Evolutionary conservation across 23 red algal species (phyloP), one percentile per base, ranked within the genome.

Genomic region (Gracilaria domingensis): DNA sequence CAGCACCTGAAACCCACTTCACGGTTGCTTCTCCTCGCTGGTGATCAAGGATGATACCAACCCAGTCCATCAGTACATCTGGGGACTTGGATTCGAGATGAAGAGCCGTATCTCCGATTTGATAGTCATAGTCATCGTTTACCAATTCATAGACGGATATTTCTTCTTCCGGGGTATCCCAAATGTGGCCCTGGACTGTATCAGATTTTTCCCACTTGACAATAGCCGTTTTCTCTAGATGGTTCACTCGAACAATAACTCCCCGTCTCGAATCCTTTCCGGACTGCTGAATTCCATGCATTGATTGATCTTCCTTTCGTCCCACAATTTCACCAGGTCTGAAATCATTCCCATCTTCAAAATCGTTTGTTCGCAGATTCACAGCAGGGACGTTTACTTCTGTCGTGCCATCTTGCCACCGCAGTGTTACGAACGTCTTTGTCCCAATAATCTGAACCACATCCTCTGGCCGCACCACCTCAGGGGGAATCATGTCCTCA

Each of bases 391-490:
- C 82, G 36, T 77, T 58, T 42, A 79, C 38, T 44, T 79, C 58
- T 20, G 39, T 74, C 26, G 45, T 64, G 8, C 91, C 91, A 38
- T 94, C 82, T 40, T 94, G 91, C 91, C 91, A 94, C 34, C 85
- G 66, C 48, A 94, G n/a, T 53, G 85, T 69, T 16, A 87, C 69
- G 28, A 32, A 82, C 9, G 91, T 87, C 44, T 53, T 75, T 56
- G 91, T 78, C 4, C 23, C 77, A 8, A 94, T 77, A 39, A 94
- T 54, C 56, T 94, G 80, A 7, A 94, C 91, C 36, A 94, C 91
- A 62, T 94, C 81, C 12, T 74, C 56, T 36, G 91, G 76, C 18
- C 67, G 37, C 16, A 80, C 75, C 51, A 74, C 30, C 36, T 49
- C n/a, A 9, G 35, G 83, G 8, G 69, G 57, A n/a, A 81, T 56